Evolutionary conservation across 2,329 filamentous ascomycete genomes (phyloP).

Genomic region (Grosmannia clavigera): DNA sequence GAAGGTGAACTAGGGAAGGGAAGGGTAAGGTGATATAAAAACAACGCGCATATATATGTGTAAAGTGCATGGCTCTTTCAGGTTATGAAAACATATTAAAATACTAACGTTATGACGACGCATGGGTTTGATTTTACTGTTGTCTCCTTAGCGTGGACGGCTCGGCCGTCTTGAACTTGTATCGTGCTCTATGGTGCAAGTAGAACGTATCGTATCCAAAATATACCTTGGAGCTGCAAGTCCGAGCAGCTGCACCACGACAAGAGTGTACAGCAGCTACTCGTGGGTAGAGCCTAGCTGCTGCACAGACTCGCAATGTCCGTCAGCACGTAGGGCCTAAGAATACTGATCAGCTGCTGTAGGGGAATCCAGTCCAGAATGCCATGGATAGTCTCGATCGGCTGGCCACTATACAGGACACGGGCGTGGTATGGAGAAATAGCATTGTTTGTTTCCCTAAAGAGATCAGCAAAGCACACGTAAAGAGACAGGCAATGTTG

Average conservation of each 20-base stretch:
- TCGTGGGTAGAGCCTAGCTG: background rate
- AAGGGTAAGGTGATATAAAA: background rate
- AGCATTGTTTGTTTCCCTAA: background rate
- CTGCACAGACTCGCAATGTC: constrained; percentile 1
- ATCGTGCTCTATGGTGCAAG: too few species aligned
- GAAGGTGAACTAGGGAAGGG: constrained; percentile 10
- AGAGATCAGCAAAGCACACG: background rate
- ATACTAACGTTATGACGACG: background rate
- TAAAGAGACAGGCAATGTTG: background rate
- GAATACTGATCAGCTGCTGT: background rate
- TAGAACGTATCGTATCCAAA: too few species aligned
- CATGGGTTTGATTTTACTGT: too few species aligned
- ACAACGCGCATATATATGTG: background rate
- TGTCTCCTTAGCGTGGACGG: too few species aligned
- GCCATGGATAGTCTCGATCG: constrained; percentile 1
- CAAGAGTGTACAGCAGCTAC: too few species aligned
- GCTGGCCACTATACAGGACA: constrained; percentile 5
- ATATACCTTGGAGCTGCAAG: too few species aligned
- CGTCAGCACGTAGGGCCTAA: background rate
- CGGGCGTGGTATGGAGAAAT: background rate
- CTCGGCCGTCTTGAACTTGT: too few species aligned
- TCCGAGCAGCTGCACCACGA: too few species aligned
- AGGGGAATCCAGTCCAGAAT: constrained; percentile 4
- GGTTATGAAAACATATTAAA: background rate
- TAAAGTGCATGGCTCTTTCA: background rate